A percentile compares a stretch with the other conserved stretches of the same genome.
These are phyloP conservation scores for Eryngium alpinum DNA, from an alignment of 140 eudicot genomes.

Conservation along the genomic window DNA sequence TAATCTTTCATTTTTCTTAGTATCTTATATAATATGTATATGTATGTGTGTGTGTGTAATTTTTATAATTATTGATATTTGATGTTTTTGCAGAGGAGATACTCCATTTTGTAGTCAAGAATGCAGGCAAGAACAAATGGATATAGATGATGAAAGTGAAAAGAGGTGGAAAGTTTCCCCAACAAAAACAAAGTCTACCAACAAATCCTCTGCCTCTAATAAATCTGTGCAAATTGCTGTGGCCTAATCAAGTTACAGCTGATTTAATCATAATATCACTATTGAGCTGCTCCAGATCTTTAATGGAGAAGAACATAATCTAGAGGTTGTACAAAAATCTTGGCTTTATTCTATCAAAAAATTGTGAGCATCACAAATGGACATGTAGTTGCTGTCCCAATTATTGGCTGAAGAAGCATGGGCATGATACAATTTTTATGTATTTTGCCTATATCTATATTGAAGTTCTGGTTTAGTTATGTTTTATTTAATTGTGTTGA, in stretches of 20 bases:
- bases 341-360: background rate
- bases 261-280: background rate
- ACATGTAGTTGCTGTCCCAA: background rate
- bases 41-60: too few species aligned
- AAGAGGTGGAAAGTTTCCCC: slow-evolving; percentile 45
- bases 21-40: background rate
- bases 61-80: background rate
- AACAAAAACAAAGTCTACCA: slow-evolving; percentile 20
- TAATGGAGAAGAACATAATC: background rate
- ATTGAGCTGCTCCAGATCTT: background rate
- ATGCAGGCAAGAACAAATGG: slow-evolving; percentile 88
- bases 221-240: slow-evolving; percentile 14
- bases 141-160: slow-evolving; percentile 67
- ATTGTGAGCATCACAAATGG: background rate
- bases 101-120: slow-evolving; percentile 93
- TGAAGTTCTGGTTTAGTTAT: too few species aligned
- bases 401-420: background rate
- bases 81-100: slow-evolving; percentile 57
- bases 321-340: background rate
- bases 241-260: background rate
- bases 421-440: background rate
- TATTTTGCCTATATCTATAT: background rate
- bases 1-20: background rate
- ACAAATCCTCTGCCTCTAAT: slow-evolving; percentile 14
- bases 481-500: too few species aligned